Conservation (phyloP, 1,284 basidiomycete species). For the Fomitiporia mediterranea region DNA sequence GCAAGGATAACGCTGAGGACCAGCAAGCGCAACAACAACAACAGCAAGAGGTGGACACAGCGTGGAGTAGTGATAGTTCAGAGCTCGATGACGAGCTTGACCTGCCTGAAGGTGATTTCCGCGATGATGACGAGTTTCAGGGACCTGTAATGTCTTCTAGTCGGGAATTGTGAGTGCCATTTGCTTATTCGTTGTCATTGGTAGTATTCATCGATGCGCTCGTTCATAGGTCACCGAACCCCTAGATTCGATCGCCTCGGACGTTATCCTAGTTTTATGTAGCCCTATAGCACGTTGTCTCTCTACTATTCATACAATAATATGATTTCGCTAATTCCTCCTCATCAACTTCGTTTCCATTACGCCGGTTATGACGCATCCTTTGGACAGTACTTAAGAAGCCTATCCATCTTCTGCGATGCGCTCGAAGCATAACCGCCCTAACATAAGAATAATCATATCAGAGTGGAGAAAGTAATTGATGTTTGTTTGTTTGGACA, state of each 20-base stretch:
- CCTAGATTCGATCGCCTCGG: neutral
- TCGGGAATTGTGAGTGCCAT: conserved; percentile 13
- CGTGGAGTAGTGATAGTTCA: conserved; percentile 67
- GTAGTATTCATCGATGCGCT: neutral
- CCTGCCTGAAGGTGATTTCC: conserved; percentile 3
- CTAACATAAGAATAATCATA: conserved; percentile 23
- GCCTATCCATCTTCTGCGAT: conserved; percentile 48
- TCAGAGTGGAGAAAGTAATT: neutral
- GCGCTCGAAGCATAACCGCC: conserved; percentile 55
- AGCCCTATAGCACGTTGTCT: too few relatives aligned
- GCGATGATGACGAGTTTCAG: neutral
- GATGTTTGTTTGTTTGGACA: neutral
- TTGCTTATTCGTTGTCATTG: neutral
- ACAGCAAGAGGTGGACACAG: conserved; percentile 29
- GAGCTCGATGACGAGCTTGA: conserved; percentile 30
- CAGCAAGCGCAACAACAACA: conserved; percentile 27
- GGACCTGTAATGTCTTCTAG: conserved; percentile 6
- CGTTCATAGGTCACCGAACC: neutral
- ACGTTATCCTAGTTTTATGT: too few relatives aligned
- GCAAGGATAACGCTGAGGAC: conserved; percentile 28
- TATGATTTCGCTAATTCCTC: too few relatives aligned
- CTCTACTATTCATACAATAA: too few relatives aligned
- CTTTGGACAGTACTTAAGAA: conserved; percentile 34
- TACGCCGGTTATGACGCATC: too few relatives aligned
- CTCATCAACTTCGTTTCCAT: neutral